Conservation (phyloP, 2,329 filamentous ascomycete genomes). For the Dendryphion nanum region DNA sequence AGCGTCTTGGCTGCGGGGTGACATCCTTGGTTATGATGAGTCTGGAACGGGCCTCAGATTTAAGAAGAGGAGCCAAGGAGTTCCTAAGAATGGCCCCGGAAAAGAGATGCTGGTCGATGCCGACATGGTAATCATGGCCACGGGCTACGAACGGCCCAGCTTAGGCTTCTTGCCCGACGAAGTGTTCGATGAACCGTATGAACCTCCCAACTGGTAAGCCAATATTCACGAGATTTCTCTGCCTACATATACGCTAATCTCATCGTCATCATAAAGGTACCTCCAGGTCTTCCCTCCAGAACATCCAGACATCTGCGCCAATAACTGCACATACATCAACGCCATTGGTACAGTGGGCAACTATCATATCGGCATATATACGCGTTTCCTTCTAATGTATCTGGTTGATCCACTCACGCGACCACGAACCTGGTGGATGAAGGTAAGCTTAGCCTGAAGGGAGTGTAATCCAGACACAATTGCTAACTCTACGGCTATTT, state of each 20-base stretch:
- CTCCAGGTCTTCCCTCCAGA: constrained; percentile 78
- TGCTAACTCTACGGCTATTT: too few species aligned
- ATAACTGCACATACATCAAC: constrained; percentile 80
- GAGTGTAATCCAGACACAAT: too few species aligned
- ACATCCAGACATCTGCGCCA: constrained; percentile 72
- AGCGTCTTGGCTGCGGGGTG: constrained; percentile 78
- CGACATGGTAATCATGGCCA: constrained; percentile 80
- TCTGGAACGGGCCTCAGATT: constrained; percentile 66
- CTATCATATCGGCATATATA: constrained; percentile 90
- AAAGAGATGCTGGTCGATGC: constrained; percentile 63
- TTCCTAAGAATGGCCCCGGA: constrained; percentile 74
- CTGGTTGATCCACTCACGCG: constrained; percentile 74
- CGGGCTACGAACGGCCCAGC: constrained; percentile 73
- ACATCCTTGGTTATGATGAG: constrained; percentile 66
- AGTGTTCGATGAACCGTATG: constrained; percentile 70
- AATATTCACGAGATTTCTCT: too few species aligned
- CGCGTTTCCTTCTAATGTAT: constrained; percentile 82
- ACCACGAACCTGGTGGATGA: constrained; percentile 72
- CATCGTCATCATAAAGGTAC: too few species aligned
- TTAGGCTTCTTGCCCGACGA: constrained; percentile 72
- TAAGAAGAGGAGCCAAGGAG: constrained; percentile 68
- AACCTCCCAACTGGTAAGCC: constrained; percentile 82
- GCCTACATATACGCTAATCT: too few species aligned
- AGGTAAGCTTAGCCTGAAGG: too few species aligned
- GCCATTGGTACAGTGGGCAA: constrained; percentile 82